Evolutionary conservation across 352 stramenopile genomes (phyloP).

Genomic region (Globisporangium recalcitrans): DNA sequence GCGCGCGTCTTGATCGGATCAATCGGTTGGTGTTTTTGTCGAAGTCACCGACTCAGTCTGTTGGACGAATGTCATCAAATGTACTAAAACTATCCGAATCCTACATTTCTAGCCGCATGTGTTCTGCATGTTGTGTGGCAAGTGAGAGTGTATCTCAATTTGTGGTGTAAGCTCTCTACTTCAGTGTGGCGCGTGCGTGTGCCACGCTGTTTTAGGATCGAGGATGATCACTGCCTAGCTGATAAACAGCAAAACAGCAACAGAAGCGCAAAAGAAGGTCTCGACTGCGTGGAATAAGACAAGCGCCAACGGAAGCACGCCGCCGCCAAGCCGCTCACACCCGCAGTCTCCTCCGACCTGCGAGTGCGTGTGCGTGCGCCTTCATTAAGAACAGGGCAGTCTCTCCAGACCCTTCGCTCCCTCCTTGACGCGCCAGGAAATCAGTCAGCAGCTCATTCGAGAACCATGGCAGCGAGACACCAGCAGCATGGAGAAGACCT

Average conservation of each 20-base stretch:
- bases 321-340: not conserved
- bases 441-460: not conserved
- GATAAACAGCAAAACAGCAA: constrained; percentile 6
- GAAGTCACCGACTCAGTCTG: not conserved
- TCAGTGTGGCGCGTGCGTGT: not conserved
- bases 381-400: not conserved
- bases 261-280: not conserved
- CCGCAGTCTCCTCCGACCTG: not conserved
- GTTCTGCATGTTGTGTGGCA: too few species aligned
- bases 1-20: not conserved
- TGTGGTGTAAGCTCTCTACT: too few species aligned
- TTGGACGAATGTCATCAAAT: not conserved
- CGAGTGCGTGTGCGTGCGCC: not conserved
- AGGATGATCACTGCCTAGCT: not conserved
- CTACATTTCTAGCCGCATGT: constrained; percentile 4
- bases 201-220: not conserved
- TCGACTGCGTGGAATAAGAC: not conserved
- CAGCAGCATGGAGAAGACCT: constrained; percentile 27
- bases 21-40: not conserved
- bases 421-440: not conserved
- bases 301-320: not conserved
- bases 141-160: too few species aligned
- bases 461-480: constrained; percentile 13
- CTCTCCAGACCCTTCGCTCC: not conserved
- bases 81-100: constrained; percentile 6